phyloP scores from a whole-genome alignment of 495 filamentous ascomycete species.

The Trypethelium eluteriae region DNA sequence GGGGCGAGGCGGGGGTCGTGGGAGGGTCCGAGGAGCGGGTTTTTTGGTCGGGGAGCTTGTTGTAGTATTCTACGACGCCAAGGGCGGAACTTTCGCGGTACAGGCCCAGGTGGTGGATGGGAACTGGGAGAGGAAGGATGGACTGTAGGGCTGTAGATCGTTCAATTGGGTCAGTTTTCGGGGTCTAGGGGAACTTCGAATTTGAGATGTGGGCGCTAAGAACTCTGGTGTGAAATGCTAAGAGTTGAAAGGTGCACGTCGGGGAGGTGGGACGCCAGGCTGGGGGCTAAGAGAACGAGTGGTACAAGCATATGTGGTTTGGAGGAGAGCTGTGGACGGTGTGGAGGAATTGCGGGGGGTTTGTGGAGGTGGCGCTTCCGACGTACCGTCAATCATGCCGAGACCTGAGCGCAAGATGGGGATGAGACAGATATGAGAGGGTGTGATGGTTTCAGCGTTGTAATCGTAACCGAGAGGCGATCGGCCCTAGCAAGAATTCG shows the following conservation, averaged over 20 bases:
- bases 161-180: not conserved
- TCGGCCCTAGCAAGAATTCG: slow-evolving; percentile 48
- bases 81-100: slow-evolving; percentile 81
- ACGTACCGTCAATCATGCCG: slow-evolving; percentile 73
- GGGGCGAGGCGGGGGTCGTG: slow-evolving; percentile 31
- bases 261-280: too few relatives aligned
- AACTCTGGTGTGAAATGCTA: too few relatives aligned
- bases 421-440: slow-evolving; percentile 66
- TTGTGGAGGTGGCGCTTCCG: not conserved
- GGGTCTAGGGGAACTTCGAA: too few relatives aligned
- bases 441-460: slow-evolving; percentile 50
- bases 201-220: too few relatives aligned
- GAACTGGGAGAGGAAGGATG: slow-evolving; percentile 70
- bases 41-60: slow-evolving; percentile 77
- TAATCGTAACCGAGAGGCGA: slow-evolving; percentile 71
- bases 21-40: slow-evolving; percentile 29
- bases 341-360: too few relatives aligned
- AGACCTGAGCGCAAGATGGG: slow-evolving; percentile 86
- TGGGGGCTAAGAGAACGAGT: too few relatives aligned
- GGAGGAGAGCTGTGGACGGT: too few relatives aligned
- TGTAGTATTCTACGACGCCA: slow-evolving; percentile 95
- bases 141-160: slow-evolving; percentile 54
- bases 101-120: slow-evolving; percentile 88
- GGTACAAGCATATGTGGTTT: too few relatives aligned
- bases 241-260: too few relatives aligned